Evolutionary conservation across 2,329 filamentous ascomycete genomes (phyloP), one percentile per base, ranked within the genome.

Genomic region (Fusarium sororula): DNA sequence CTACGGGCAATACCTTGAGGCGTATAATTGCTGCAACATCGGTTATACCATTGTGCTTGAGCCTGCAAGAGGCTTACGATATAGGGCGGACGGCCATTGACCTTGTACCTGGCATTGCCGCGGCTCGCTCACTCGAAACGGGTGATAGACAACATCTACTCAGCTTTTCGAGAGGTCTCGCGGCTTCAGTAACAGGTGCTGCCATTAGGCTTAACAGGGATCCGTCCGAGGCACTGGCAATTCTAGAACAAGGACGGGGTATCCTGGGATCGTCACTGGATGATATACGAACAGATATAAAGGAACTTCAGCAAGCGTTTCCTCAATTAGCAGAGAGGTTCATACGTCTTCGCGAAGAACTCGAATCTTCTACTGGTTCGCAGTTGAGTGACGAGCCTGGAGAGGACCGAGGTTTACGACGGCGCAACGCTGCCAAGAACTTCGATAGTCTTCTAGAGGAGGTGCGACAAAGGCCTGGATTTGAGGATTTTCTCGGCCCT

Each of bases 311-410:
- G 5, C 1, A 17, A 4, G 15, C 3, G 2, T 60, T 42, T 20
- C 61, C 42, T 18, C 9, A 20, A 6, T 7, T 63, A 3, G 61
- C 24, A 2, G 28, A 50, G 8, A 30, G 26, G 3, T 63, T 60
- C 3, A 6, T 28, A 5, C 28, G 10, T 7, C n/a, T 63, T 3
- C n/a, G 35, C 1, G 18, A 39, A 7, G 35, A 48, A 12, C 53
- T 63, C 10, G 60, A 63, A 3, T 35, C 42, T n/a, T n/a, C 59
- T 3, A 12, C 32, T 7, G 2, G 7, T 10, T 39, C 26, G 11
- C 6, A 22, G 1, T 13, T 9, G 0, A n/a, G 7, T 1, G 41
- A 5, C 1, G 26, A 18, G 1, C 10, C 6, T 8, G 7, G 2
- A 7, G 17, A 26, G 7, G 15, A 44, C 38, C 14, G 18, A 6